Percentiles rank a stretch among this genome's conserved stretches.
These are phyloP conservation scores for Verticillium klebahnii DNA, from an alignment of 2,329 filamentous ascomycete species.

Conservation along the genomic window DNA sequence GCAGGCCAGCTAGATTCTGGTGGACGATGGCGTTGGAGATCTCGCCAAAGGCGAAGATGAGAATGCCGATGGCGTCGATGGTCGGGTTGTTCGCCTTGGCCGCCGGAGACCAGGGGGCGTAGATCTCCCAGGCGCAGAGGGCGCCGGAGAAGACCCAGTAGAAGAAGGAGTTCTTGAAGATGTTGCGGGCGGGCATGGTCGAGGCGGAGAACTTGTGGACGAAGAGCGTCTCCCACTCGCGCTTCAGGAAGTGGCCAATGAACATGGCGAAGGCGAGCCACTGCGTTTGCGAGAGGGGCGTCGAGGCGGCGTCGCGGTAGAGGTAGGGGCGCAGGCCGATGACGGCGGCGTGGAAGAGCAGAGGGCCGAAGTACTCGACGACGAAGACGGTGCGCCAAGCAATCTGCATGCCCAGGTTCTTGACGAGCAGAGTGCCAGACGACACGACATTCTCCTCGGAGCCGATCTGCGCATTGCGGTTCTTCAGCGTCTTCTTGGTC, in stretches of 20 bases:
- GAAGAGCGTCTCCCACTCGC: slow-evolving; percentile 90
- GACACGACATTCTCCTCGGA: slow-evolving; percentile 44
- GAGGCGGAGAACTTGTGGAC: slow-evolving; percentile 92
- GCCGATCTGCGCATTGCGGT: slow-evolving; percentile 50
- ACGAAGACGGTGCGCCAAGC: slow-evolving; percentile 92
- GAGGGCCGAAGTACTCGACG: slow-evolving; percentile 89
- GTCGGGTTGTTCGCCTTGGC: slow-evolving; percentile 43
- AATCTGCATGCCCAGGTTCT: slow-evolving; percentile 88
- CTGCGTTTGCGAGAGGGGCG: slow-evolving; percentile 62
- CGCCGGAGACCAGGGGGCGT: slow-evolving; percentile 68
- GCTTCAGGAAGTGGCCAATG: slow-evolving; percentile 83
- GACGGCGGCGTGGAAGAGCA: slow-evolving; percentile 77
- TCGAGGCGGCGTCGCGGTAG: slow-evolving; percentile 37
- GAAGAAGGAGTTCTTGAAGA: slow-evolving; percentile 92
- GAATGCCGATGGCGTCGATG: slow-evolving; percentile 64
- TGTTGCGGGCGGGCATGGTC: slow-evolving; percentile 87
- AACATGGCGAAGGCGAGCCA: slow-evolving; percentile 70
- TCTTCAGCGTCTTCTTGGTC: slow-evolving; percentile 59
- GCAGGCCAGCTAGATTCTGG: slow-evolving; percentile 70
- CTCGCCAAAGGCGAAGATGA: slow-evolving; percentile 74
- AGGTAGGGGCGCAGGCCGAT: slow-evolving; percentile 67
- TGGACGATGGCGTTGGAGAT: slow-evolving; percentile 77
- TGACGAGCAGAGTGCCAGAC: slow-evolving; percentile 67
- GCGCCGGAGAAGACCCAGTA: slow-evolving; percentile 87
- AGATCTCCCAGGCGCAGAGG: slow-evolving; percentile 79